phyloP scores from a whole-genome alignment of 257 asterid species.

The Nyctanthes arbortristis region DNA sequence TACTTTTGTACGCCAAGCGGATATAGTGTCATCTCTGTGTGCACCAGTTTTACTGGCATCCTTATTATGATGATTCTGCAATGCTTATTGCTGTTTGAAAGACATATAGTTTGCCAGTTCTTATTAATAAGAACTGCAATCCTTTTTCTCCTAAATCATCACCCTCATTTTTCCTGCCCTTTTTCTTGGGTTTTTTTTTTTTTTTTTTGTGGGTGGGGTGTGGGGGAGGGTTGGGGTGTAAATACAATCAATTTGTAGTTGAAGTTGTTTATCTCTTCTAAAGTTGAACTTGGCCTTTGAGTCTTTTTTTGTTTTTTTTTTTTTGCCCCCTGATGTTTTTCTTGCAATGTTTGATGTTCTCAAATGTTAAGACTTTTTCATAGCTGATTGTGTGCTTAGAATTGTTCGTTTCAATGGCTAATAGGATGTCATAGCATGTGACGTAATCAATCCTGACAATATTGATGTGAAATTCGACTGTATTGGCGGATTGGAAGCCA shows the following conservation, averaged over 20 bases:
- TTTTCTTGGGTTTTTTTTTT: too few relatives aligned
- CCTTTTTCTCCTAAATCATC: not conserved
- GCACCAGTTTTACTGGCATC: too few relatives aligned
- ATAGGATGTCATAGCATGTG: conserved; percentile 93
- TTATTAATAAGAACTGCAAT: not conserved
- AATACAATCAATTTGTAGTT: too few relatives aligned
- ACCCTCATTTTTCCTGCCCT: not conserved
- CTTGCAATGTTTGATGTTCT: conserved; percentile 2
- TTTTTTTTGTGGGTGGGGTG: too few relatives aligned
- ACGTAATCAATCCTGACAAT: conserved; percentile 80
- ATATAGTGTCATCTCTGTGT: too few relatives aligned
- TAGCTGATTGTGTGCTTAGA: conserved; percentile 22
- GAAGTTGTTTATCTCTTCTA: too few relatives aligned
- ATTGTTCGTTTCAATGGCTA: conserved; percentile 16
- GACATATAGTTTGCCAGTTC: too few relatives aligned
- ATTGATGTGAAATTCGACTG: conserved; percentile 76
- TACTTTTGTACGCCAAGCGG: too few relatives aligned
- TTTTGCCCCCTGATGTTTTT: too few relatives aligned
- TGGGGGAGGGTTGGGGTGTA: too few relatives aligned
- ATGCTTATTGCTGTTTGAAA: too few relatives aligned
- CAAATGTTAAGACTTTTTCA: conserved; percentile 7
- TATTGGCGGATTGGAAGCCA: conserved; percentile 87
- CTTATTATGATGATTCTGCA: too few relatives aligned
- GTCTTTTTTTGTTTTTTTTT: conserved; percentile 2
- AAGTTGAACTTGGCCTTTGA: not conserved